These are phyloP conservation scores for Xylariaceae sp. DNA, from an alignment of 2,329 filamentous ascomycete genomes.

Conservation along the genomic window DNA sequence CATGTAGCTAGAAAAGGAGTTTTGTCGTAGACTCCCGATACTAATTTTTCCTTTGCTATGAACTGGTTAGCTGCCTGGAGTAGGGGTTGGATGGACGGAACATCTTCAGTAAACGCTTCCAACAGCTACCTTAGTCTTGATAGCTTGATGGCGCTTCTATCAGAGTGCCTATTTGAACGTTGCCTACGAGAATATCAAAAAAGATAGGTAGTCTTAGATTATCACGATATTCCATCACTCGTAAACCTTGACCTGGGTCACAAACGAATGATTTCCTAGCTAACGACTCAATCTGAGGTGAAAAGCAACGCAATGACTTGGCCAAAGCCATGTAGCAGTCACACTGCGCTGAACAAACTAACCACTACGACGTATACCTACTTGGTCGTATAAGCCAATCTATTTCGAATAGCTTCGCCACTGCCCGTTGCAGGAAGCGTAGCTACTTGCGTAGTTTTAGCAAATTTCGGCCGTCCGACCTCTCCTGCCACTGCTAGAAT, in stretches of 20 bases:
- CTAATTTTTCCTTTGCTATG: not conserved
- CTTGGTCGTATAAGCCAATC: slow-evolving; percentile 5
- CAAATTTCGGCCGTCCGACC: not conserved
- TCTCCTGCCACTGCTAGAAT: not conserved
- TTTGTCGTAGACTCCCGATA: not conserved
- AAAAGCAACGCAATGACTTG: slow-evolving; percentile 22
- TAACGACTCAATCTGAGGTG: slow-evolving; percentile 10
- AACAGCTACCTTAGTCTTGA: not conserved
- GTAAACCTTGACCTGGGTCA: not conserved
- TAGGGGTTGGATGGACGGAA: not conserved
- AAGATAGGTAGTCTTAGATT: not conserved
- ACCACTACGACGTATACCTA: not conserved
- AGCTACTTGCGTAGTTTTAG: slow-evolving; percentile 10
- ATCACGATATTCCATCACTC: not conserved
- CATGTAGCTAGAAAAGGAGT: slow-evolving; percentile 5
- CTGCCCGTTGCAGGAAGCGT: not conserved
- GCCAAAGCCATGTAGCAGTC: slow-evolving; percentile 4
- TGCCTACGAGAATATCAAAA: not conserved
- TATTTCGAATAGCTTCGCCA: not conserved
- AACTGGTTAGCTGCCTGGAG: not conserved
- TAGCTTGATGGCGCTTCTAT: not conserved
- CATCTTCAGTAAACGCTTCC: not conserved
- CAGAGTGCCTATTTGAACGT: not conserved
- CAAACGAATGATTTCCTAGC: slow-evolving; percentile 18
- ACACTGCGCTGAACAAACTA: not conserved